Percentiles rank a stretch among this genome's conserved stretches.
Conservation (phyloP, 2,329 filamentous ascomycete genomes). For the Phialophora verrucosa region DNA sequence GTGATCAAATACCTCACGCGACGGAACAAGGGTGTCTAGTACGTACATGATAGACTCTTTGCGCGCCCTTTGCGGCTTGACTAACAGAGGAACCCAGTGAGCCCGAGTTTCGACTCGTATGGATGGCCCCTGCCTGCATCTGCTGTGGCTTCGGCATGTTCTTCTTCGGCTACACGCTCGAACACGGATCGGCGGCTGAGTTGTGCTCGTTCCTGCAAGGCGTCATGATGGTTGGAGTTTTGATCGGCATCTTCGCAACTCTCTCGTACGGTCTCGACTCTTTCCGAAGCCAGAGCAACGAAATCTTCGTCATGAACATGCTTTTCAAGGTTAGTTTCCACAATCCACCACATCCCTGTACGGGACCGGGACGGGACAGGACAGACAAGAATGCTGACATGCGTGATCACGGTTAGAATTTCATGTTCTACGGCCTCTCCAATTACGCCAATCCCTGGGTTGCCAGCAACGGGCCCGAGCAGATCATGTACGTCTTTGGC, state of each 20-base stretch:
- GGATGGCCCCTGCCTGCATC: conserved; percentile 37
- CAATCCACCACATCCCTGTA: background rate
- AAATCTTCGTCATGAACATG: conserved; percentile 44
- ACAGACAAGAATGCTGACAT: background rate
- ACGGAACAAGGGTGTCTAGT: conserved; percentile 50
- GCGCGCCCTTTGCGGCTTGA: background rate
- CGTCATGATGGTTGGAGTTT: conserved; percentile 41
- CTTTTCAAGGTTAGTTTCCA: conserved; percentile 38
- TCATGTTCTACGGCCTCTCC: conserved; percentile 42
- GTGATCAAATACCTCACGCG: conserved; percentile 48
- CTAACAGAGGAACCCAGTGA: conserved; percentile 34
- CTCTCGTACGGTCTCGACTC: conserved; percentile 41
- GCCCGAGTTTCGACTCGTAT: conserved; percentile 42
- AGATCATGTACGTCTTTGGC: conserved; percentile 43
- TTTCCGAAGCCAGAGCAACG: conserved; percentile 40
- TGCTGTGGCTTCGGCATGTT: conserved; percentile 41
- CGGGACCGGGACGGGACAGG: no score
- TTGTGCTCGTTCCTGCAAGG: conserved; percentile 43
- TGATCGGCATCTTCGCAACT: conserved; percentile 41
- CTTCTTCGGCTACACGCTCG: conserved; percentile 40
- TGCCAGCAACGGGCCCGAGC: conserved; percentile 35
- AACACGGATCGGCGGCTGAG: conserved; percentile 31
- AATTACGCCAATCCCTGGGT: conserved; percentile 43
- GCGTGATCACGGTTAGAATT: conserved; percentile 36
- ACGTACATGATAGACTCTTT: conserved; percentile 26